A percentile compares a stretch with the other conserved stretches of the same genome.
phyloP scores from a whole-genome alignment of 495 filamentous ascomycete genomes.

The Penicillium ucsense region DNA sequence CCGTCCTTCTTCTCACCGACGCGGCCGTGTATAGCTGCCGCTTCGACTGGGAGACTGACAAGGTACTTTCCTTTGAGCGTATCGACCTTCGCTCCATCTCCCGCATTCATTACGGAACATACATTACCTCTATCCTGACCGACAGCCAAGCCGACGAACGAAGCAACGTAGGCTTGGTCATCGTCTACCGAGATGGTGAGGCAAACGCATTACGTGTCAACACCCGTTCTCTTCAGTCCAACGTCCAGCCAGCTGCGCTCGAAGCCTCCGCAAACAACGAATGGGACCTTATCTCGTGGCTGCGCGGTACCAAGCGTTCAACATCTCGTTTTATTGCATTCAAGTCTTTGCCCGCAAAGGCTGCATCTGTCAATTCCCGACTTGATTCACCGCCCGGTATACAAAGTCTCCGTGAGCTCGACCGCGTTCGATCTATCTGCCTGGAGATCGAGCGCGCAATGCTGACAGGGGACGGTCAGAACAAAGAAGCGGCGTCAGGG shows the following conservation, averaged over 20 bases:
- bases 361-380: slow-evolving; percentile 26
- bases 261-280: slow-evolving; percentile 22
- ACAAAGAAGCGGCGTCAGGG: slow-evolving; percentile 11
- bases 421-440: slow-evolving; percentile 63
- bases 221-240: slow-evolving; percentile 67
- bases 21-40: slow-evolving; percentile 74
- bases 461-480: slow-evolving; percentile 16
- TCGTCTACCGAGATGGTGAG: slow-evolving; percentile 62
- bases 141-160: slow-evolving; percentile 60
- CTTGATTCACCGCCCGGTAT: slow-evolving; percentile 12
- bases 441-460: slow-evolving; percentile 43
- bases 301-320: slow-evolving; percentile 22
- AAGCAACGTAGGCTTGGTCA: slow-evolving; percentile 71
- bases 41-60: slow-evolving; percentile 89
- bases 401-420: slow-evolving; percentile 47
- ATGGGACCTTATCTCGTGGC: slow-evolving; percentile 35
- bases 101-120: slow-evolving; percentile 66
- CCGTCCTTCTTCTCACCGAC: slow-evolving; percentile 77
- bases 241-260: slow-evolving; percentile 20
- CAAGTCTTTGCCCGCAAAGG: slow-evolving; percentile 33
- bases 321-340: slow-evolving; percentile 46
- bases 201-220: slow-evolving; percentile 66
- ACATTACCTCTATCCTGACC: slow-evolving; percentile 80
- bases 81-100: slow-evolving; percentile 64
- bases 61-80: slow-evolving; percentile 82